phyloP scores from a whole-genome alignment of 257 asterid genomes.

The Solanum appendiculatum region DNA sequence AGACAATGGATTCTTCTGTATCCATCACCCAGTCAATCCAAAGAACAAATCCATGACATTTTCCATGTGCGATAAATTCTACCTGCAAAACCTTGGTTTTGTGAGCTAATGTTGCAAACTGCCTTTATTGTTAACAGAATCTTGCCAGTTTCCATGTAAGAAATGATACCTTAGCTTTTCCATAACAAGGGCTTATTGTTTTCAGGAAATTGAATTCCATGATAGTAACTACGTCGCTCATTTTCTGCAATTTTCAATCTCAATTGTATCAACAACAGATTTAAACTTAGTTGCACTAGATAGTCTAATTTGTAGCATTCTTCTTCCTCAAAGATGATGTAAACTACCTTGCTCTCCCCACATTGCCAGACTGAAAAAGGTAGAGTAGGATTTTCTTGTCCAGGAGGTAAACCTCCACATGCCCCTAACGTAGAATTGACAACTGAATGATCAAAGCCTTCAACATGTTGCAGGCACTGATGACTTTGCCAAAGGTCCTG shows the following conservation, averaged over 20 bases:
- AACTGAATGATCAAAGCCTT: slow-evolving; percentile 75
- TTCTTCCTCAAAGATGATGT: neutral
- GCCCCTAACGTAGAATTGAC: slow-evolving; percentile 75
- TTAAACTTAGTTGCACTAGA: neutral
- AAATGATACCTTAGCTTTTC: slow-evolving; percentile 54
- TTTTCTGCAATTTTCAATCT: slow-evolving; percentile 35
- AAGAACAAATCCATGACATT: slow-evolving; percentile 75
- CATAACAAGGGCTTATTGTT: slow-evolving; percentile 57
- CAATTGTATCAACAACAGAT: neutral
- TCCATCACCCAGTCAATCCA: slow-evolving; percentile 95
- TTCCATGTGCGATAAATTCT: slow-evolving; percentile 44
- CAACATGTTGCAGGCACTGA: slow-evolving; percentile 58
- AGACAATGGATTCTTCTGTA: slow-evolving; percentile 20
- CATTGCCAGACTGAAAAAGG: slow-evolving; percentile 73
- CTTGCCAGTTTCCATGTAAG: neutral
- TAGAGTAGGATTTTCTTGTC: slow-evolving; percentile 57
- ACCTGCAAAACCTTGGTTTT: slow-evolving; percentile 29
- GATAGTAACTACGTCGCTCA: slow-evolving; percentile 48
- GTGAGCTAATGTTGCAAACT: neutral
- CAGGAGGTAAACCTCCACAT: slow-evolving; percentile 66
- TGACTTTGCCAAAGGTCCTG: slow-evolving; percentile 94
- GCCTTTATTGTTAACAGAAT: neutral
- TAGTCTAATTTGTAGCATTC: neutral
- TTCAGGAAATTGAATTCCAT: slow-evolving; percentile 74
- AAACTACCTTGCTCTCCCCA: slow-evolving; percentile 65